Base-by-base conservation (phyloP, 495 filamentous ascomycete genomes). In the Neurospora africana region DNA sequence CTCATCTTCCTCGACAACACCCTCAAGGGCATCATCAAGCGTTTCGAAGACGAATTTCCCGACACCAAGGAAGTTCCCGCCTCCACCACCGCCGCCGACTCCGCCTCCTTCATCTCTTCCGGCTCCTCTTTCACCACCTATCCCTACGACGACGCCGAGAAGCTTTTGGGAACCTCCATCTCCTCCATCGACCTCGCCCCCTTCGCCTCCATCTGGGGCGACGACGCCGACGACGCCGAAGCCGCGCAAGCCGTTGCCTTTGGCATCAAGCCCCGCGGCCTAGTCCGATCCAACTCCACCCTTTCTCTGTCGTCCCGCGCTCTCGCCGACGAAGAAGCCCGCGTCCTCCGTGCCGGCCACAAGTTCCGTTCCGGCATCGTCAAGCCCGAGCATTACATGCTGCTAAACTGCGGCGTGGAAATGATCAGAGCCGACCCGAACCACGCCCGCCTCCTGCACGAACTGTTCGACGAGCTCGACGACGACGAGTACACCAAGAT, bases 11-110 rank as follows among this genome's bases (percentile, higher is more conserved):
- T 99, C 37, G 94, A 97, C 76, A 85, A 91, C 69, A 98, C 95
- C 2, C 87, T 99, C 8, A 87, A 92, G 73, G 88, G 89, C 74
- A 97, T 99, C 83, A 97, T 98, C 78, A 88, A 91, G 77, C 92
- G 95, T 23, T 99, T 99, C 74, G 95, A 98, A 78, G 90, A 95
- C 76, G 94, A 97, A 81, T 99, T 93, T 76, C 95, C 95, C 13
- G 95, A 98, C 77, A 95, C 91, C 2, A 89, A 93, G 17, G 80
- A 94, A 71, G 73, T 77, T 15, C 58, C 74, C 7, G 70, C 71
- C 35, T 69, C 69, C 4, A 74, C 77, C 58, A 76, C 73, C 30
- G 78, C 73, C 23, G 72, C 75, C 40, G 72, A 70, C 11, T 58
- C 76, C 2, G 75, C 78, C 3, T 69, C 77, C 2, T 58, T 68